phyloP scores from a whole-genome alignment of 352 stramenopile species.

The Phytophthora tubulina region DNA sequence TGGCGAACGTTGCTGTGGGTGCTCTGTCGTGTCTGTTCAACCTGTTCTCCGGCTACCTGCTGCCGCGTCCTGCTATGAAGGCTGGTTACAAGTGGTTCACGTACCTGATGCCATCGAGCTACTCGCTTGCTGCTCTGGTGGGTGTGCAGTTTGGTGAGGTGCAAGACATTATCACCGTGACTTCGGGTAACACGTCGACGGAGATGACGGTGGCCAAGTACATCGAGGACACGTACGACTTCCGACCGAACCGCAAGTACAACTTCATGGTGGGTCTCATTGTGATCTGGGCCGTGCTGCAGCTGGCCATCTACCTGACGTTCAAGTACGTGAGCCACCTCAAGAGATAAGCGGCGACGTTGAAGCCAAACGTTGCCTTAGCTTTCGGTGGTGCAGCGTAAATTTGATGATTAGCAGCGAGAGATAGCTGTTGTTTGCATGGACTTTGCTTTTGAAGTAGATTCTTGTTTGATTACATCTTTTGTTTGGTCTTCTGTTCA shows the following conservation, averaged over 20 bases:
- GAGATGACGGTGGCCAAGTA: slow-evolving; percentile 44
- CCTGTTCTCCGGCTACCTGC: slow-evolving; percentile 63
- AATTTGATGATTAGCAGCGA: slow-evolving; percentile 19
- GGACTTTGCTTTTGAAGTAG: slow-evolving; percentile 17
- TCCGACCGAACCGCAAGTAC: slow-evolving; percentile 55
- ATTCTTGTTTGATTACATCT: background rate
- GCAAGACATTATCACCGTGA: slow-evolving; percentile 33
- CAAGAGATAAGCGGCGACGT: slow-evolving; percentile 57
- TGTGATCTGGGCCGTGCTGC: slow-evolving; percentile 59
- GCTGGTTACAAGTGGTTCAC: slow-evolving; percentile 70
- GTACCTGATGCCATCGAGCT: slow-evolving; percentile 70
- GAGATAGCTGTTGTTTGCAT: slow-evolving; percentile 25
- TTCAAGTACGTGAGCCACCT: slow-evolving; percentile 78
- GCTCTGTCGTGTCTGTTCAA: slow-evolving; percentile 73
- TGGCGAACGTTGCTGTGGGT: slow-evolving; percentile 74
- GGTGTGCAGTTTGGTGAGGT: slow-evolving; percentile 48
- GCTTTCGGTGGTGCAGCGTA: background rate
- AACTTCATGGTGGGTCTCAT: slow-evolving; percentile 54
- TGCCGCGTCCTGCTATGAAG: slow-evolving; percentile 59
- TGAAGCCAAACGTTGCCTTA: slow-evolving; percentile 15
- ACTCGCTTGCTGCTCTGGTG: slow-evolving; percentile 52
- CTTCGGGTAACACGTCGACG: slow-evolving; percentile 9
- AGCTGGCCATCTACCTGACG: slow-evolving; percentile 69
- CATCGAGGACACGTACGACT: slow-evolving; percentile 59
- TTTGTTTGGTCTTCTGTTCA: background rate